phyloP scores from a whole-genome alignment of 768 basidiomycete species.

The Cantharellus cinnabarinus region DNA sequence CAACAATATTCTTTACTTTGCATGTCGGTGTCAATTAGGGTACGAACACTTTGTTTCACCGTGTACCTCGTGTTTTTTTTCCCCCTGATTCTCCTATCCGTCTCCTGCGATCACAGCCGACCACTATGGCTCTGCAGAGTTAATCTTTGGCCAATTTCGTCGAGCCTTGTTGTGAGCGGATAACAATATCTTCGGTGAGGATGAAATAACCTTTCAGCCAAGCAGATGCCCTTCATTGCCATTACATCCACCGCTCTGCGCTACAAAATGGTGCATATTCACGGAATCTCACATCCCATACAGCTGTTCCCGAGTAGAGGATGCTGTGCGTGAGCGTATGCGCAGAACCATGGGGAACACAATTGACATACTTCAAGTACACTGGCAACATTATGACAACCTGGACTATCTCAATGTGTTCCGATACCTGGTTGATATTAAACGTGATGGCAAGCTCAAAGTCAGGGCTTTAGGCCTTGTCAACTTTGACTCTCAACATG shows the following conservation, averaged over 20 bases:
- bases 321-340: slow-evolving; percentile 38
- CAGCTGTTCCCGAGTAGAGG: too few relatives aligned
- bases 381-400: slow-evolving; percentile 53
- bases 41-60: too few relatives aligned
- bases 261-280: too few relatives aligned
- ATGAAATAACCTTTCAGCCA: background rate
- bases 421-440: slow-evolving; percentile 37
- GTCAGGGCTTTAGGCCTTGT: too few relatives aligned
- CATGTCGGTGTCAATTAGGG: too few relatives aligned
- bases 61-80: too few relatives aligned
- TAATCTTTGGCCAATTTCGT: too few relatives aligned
- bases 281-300: too few relatives aligned
- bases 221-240: too few relatives aligned
- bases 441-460: slow-evolving; percentile 25
- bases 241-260: background rate
- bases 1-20: too few relatives aligned
- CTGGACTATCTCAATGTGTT: slow-evolving; percentile 26
- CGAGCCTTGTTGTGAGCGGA: slow-evolving; percentile 55
- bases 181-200: slow-evolving; percentile 16
- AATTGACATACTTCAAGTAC: slow-evolving; percentile 66
- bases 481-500: too few relatives aligned
- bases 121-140: slow-evolving; percentile 39
- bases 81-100: too few relatives aligned
- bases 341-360: slow-evolving; percentile 2
- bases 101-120: slow-evolving; percentile 27